A percentile compares a stretch with the other conserved stretches of the same genome.
Evolutionary conservation across 2,329 filamentous ascomycete species (phyloP).

Genomic region (Botrytis elliptica): DNA sequence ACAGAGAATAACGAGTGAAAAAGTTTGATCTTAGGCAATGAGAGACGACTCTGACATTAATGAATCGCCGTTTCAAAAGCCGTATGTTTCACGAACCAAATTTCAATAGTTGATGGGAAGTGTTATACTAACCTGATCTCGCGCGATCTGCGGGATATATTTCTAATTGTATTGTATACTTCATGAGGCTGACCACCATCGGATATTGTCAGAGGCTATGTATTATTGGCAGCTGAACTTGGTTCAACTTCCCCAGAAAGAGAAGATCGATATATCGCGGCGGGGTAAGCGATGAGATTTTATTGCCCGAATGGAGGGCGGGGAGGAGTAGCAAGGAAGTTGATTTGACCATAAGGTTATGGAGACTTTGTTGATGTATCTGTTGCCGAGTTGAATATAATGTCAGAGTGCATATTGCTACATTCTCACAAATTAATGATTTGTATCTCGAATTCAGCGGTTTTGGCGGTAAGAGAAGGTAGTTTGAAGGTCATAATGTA

Average conservation of each 20-base stretch:
- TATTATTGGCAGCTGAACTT: conserved; percentile 14
- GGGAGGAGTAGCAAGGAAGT: conserved; percentile 10
- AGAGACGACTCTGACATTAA: background rate
- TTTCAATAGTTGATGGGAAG: background rate
- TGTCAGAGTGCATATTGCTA: background rate
- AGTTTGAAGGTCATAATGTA: background rate
- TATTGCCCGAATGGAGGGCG: background rate
- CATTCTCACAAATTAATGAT: background rate
- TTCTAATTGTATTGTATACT: background rate
- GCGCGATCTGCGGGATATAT: background rate
- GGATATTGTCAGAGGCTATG: background rate
- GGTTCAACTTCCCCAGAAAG: background rate
- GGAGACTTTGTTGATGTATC: background rate
- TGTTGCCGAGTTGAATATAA: background rate
- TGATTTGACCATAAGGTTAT: conserved; percentile 1
- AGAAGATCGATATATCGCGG: background rate
- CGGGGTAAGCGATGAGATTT: background rate
- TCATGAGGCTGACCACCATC: background rate
- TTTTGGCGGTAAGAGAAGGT: background rate
- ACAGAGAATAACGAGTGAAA: background rate
- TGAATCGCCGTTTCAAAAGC: background rate
- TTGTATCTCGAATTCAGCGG: background rate
- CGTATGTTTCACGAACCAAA: conserved; percentile 5
- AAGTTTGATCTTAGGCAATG: background rate
- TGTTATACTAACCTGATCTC: conserved; percentile 1